Conservation (phyloP, 305 asterid genomes). For the Rubia balearica region DNA sequence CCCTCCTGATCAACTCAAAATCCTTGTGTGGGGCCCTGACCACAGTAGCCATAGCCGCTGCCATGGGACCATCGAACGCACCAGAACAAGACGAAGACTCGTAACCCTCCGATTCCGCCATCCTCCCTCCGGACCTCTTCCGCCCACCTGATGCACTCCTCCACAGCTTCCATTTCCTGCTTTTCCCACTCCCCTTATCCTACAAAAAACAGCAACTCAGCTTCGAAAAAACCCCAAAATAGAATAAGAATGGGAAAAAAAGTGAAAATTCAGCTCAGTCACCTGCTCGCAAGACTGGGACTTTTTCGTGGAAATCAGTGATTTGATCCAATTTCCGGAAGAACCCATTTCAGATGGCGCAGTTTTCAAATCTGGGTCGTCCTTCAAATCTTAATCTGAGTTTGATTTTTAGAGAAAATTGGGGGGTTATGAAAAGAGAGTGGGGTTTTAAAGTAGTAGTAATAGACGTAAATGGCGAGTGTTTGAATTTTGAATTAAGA, state of each 20-base stretch:
- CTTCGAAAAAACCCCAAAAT: neutral
- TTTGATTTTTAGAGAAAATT: neutral
- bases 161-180: slow-evolving; percentile 81
- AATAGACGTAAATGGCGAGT: neutral
- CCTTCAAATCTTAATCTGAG: neutral
- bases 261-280: slow-evolving; percentile 14
- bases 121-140: slow-evolving; percentile 27
- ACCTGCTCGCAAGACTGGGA: slow-evolving; percentile 41
- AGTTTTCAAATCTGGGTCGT: neutral
- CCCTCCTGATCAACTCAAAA: slow-evolving; percentile 50
- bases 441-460: slow-evolving; percentile 20
- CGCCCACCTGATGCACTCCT: slow-evolving; percentile 62
- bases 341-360: slow-evolving; percentile 39
- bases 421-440: neutral
- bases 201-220: slow-evolving; percentile 9
- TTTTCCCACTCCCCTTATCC: slow-evolving; percentile 56
- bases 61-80: slow-evolving; percentile 43
- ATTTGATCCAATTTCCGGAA: slow-evolving; percentile 87
- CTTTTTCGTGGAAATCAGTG: slow-evolving; percentile 55
- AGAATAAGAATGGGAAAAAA: no score
- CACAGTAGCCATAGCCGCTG: slow-evolving; percentile 64
- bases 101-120: slow-evolving; percentile 39
- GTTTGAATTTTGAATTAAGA: slow-evolving; percentile 30
- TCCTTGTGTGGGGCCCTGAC: slow-evolving; percentile 72
- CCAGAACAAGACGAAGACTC: slow-evolving; percentile 38